Evolutionary conservation across 2,329 filamentous ascomycete genomes (phyloP), one percentile per base, ranked within the genome.

Genomic region (Coniochaeta pulveracea): DNA sequence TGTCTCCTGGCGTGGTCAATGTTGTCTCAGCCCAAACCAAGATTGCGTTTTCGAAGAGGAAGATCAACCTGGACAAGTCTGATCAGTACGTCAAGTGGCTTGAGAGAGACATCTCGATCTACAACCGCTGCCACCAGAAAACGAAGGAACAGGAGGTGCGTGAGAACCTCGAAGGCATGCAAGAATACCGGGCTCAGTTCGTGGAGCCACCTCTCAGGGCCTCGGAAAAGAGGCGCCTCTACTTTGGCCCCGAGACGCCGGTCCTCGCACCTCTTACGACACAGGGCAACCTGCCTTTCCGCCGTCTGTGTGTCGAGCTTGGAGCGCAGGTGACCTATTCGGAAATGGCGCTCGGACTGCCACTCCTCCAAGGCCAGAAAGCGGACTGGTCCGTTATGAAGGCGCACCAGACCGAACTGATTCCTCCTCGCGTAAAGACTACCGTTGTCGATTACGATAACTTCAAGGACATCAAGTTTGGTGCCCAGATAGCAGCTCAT

Each of bases 241-340:
- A 98, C 60, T 96, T 96, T 56, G 88, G 88, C 5, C 76, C 80
- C 1, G 89, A 96, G 54, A 98, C 91, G 2, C 91, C 91, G 1
- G 76, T 88, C 9, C 65, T 98, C n/a, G 91, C 91, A 4, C 91
- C 91, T 22, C 68, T 98, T 31, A 98, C 91, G 2, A 98, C 91
- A 0, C 91, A 96, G 58, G 91, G 91, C 28, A 98, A 98, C 48
- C 67, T 96, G 30, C 91, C 91, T 1, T 98, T 94, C 63, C 80
- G 91, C 36, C 76, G 91, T 32, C 72, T 98, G 19, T 95, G 88
- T 49, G 79, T 85, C 10, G 81, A 88, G 35, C 70, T 96, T 16
- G 91, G 91, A 22, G 88, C 86, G 18, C 82, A 95, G 51, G 68
- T 93, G 31, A 98, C 91, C 0, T 98, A 94, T 63, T 96, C 89